phyloP scores from a whole-genome alignment of 2,329 filamentous ascomycete species.

The Fusarium illudens region DNA sequence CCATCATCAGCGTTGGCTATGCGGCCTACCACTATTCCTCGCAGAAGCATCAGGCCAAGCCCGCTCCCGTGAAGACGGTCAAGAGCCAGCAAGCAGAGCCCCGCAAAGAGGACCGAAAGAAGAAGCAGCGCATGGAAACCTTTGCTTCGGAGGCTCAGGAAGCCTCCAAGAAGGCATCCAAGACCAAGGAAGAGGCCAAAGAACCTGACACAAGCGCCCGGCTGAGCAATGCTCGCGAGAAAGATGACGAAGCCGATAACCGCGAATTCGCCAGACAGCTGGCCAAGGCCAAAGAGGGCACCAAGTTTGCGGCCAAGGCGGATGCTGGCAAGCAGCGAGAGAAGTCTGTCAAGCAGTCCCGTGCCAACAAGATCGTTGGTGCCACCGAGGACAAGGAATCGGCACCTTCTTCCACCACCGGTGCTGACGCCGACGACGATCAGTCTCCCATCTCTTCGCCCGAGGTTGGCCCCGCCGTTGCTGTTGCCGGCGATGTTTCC shows the following conservation, averaged over 20 bases:
- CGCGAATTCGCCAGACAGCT: constrained; percentile 81
- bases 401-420: constrained; percentile 69
- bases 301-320: constrained; percentile 63
- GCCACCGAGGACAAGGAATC: constrained; percentile 56
- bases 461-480: constrained; percentile 61
- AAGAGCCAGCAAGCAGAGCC: constrained; percentile 45
- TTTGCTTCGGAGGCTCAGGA: constrained; percentile 50
- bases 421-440: constrained; percentile 83
- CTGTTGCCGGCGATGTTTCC: constrained; percentile 74
- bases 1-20: constrained; percentile 49
- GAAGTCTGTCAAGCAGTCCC: constrained; percentile 76
- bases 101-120: constrained; percentile 54
- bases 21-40: constrained; percentile 49
- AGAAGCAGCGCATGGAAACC: constrained; percentile 57
- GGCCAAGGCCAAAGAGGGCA: constrained; percentile 74
- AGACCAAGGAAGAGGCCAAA: constrained; percentile 48
- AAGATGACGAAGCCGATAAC: constrained; percentile 68
- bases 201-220: constrained; percentile 42
- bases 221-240: constrained; percentile 43
- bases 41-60: constrained; percentile 43
- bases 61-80: constrained; percentile 41
- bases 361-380: constrained; percentile 61
- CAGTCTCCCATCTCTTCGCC: constrained; percentile 76
- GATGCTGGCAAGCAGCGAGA: constrained; percentile 69
- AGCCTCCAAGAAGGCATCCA: constrained; percentile 49